Evolutionary conservation across 371 early-diverging fungal genomes (phyloP).

Genomic region (Mortierella sp.): DNA sequence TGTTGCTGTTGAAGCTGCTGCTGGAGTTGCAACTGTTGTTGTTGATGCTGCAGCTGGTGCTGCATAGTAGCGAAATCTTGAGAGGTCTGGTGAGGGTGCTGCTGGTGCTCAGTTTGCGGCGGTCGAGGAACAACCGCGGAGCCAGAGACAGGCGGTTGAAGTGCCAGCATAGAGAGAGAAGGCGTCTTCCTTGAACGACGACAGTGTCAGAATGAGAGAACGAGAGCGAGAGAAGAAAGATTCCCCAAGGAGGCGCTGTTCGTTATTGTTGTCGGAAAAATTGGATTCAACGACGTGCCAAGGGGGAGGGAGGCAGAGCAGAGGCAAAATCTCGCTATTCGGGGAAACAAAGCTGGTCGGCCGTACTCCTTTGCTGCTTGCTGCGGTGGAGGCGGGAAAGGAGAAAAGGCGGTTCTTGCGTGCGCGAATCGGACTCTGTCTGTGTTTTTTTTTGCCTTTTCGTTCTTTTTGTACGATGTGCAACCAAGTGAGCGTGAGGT

Average conservation of each 20-base stretch:
- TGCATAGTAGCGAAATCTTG: conserved; percentile 23
- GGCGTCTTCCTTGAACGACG: not conserved
- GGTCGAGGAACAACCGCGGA: conserved; percentile 22
- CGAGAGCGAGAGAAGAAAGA: not conserved
- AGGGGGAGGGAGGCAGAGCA: not conserved
- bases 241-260: not conserved
- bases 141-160: conserved; percentile 48
- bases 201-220: not conserved
- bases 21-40: conserved; percentile 16
- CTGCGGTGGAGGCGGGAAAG: not conserved
- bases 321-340: not conserved
- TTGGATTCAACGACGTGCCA: not conserved
- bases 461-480: not conserved
- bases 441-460: not conserved
- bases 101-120: conserved; percentile 17
- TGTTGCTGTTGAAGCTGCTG: conserved; percentile 17
- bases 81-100: not conserved
- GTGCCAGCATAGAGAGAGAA: conserved; percentile 35
- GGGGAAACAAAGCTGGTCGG: not conserved
- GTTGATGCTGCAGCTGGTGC: conserved; percentile 22
- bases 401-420: not conserved
- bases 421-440: not conserved
- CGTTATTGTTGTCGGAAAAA: not conserved
- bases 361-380: not conserved
- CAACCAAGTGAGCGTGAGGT: not conserved